Evolutionary conservation across 1,284 basidiomycete species (phyloP), one percentile per base, ranked within the genome.

Genomic region (Entoloma clypeatum): DNA sequence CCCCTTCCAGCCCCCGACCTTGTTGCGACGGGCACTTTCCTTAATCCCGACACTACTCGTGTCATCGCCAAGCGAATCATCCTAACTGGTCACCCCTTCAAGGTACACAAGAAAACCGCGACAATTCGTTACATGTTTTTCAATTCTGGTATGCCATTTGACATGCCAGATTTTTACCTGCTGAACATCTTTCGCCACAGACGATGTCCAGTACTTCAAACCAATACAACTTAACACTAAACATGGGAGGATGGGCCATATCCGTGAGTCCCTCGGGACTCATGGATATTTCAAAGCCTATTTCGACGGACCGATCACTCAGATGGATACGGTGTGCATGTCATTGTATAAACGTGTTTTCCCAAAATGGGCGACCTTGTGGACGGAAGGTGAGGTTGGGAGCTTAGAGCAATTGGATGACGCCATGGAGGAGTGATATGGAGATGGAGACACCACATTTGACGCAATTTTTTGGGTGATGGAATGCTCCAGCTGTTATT

Each of bases 71-170:
- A 99, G 64, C 82, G 94, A 14, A 81, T 96, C 60, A 75, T 98
- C 45, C 75, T 99, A 19, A 93, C 93, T 1, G 95, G 95, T 0
- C 93, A 97, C 63, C 95, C 95, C 0, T 92, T 92, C 81, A 96
- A 95, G 61, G 85, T 98, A 4, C 95, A 99, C 73, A 94, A 94
- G 62, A 95, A 93, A 72, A 95, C 91, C 1, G 94, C 93, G 0
- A 99, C 95, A 4, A 86, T 99, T 54, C 84, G 95, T 34, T 99
- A 97, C 72, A 93, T 99, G 92, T 97, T 99, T 70, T 98, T 99
- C 75, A 88, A 95, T 62, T 52, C 83, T 11, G 82, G 84, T 86
- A 51, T 39, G 72, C 57, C 29, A n/a, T 45, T 16, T n/a, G n/a
- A n/a, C n/a, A n/a, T n/a, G 14, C 36, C n/a, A 29, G 43, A 23